Conservation (phyloP, 805 yeast species). For the Komagataella mondaviorum region DNA sequence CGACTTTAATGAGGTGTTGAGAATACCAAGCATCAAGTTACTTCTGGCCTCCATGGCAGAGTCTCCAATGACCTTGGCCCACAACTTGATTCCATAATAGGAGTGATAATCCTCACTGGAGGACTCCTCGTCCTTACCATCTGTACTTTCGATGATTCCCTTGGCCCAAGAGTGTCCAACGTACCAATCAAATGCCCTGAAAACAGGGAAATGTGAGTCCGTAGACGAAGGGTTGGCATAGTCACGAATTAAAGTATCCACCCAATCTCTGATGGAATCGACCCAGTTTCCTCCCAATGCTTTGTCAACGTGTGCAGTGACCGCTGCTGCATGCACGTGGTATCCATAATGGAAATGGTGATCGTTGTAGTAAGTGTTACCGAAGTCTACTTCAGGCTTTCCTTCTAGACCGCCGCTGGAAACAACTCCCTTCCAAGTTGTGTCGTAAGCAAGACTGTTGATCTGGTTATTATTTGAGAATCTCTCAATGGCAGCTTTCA, state of each 20-base stretch:
- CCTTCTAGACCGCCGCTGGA: conserved; percentile 32
- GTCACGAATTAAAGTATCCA: conserved; percentile 46
- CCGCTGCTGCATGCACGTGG: conserved; percentile 48
- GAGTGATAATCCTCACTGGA: conserved; percentile 66
- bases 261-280: conserved; percentile 32
- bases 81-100: conserved; percentile 52
- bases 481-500: conserved; percentile 28
- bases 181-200: conserved; percentile 61
- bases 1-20: conserved; percentile 36
- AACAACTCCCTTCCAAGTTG: conserved; percentile 40
- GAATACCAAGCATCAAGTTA: conserved; percentile 45
- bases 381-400: conserved; percentile 31
- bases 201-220: conserved; percentile 51
- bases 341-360: conserved; percentile 49
- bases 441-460: conserved; percentile 41
- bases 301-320: conserved; percentile 41
- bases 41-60: conserved; percentile 37
- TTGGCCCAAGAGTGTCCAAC: conserved; percentile 74
- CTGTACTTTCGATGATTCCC: conserved; percentile 57
- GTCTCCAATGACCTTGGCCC: conserved; percentile 46
- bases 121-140: conserved; percentile 69
- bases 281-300: conserved; percentile 43
- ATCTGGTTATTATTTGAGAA: conserved; percentile 26
- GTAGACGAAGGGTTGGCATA: conserved; percentile 43
- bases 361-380: conserved; percentile 36